Percentiles rank a stretch among this genome's conserved stretches.
phyloP scores from a whole-genome alignment of 2,329 filamentous ascomycete genomes.

The Tolypocladium album region DNA sequence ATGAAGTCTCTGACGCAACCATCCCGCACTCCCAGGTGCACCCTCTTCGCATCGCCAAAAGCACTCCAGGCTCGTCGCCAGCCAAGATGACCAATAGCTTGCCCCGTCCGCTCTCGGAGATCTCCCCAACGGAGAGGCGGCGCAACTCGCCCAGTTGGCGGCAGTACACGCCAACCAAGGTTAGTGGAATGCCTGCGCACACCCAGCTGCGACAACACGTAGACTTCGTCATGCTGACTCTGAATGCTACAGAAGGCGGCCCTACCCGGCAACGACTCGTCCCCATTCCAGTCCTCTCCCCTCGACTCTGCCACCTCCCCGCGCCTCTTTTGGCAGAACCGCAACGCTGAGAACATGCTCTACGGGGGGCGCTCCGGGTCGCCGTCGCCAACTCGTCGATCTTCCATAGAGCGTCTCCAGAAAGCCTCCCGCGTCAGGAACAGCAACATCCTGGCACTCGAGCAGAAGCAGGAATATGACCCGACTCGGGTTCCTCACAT shows the following conservation, averaged over 20 bases:
- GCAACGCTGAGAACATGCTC: constrained; percentile 67
- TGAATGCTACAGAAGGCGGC: constrained; percentile 47
- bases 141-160: constrained; percentile 91
- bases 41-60: constrained; percentile 72
- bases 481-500: constrained; percentile 65
- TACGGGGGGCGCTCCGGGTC: constrained; percentile 49
- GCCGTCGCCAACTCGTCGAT: constrained; percentile 65
- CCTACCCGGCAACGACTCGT: constrained; percentile 57
- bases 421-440: constrained; percentile 93
- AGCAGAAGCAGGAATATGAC: constrained; percentile 89
- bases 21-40: constrained; percentile 43
- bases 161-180: constrained; percentile 38
- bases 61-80: constrained; percentile 46
- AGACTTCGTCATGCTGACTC: constrained; percentile 16
- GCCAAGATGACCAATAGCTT: constrained; percentile 50
- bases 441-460: constrained; percentile 91
- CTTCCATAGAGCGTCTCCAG: constrained; percentile 92
- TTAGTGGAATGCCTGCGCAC: constrained; percentile 11
- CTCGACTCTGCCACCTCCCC: constrained; percentile 60
- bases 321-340: constrained; percentile 82
- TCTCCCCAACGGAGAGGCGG: constrained; percentile 74
- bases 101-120: constrained; percentile 74
- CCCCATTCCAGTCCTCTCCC: constrained; percentile 78
- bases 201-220: neutral
- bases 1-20: constrained; percentile 1